Conservation (phyloP, 2,329 filamentous ascomycete species). For the Xylaria multiplex region DNA sequence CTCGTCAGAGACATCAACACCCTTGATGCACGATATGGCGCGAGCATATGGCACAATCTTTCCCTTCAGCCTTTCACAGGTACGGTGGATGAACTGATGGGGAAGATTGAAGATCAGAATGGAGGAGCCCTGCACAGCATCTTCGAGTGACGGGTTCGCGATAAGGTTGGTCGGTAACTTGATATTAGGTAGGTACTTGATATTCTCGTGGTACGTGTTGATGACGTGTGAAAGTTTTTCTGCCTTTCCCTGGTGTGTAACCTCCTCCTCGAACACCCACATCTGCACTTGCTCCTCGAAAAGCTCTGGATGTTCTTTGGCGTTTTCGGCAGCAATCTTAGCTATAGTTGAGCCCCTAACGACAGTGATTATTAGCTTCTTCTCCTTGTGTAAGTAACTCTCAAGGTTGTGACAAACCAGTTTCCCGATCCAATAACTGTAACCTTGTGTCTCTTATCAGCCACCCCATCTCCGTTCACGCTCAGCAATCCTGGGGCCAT, state of each 20-base stretch:
- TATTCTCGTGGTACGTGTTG: constrained; percentile 93
- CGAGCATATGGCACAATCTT: constrained; percentile 92
- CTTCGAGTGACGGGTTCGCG: constrained; percentile 82
- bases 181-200: constrained; percentile 96
- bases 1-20: constrained; percentile 88
- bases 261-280: constrained; percentile 98
- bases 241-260: constrained; percentile 72
- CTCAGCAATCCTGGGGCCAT: constrained; percentile 52
- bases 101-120: constrained; percentile 96
- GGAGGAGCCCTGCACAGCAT: constrained; percentile 83
- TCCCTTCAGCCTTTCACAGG: constrained; percentile 84
- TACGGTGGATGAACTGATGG: constrained; percentile 92
- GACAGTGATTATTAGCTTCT: constrained; percentile 30
- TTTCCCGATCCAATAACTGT: constrained; percentile 96
- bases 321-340: constrained; percentile 96
- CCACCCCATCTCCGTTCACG: constrained; percentile 64
- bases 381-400: not conserved
- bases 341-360: constrained; percentile 92
- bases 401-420: constrained; percentile 68
- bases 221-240: constrained; percentile 92
- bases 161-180: constrained; percentile 82
- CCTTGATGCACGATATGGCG: constrained; percentile 98
- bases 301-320: constrained; percentile 76
- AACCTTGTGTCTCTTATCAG: constrained; percentile 85
- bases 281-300: constrained; percentile 94